Evolutionary conservation across 1,284 basidiomycete species (phyloP).

Genomic region (Coniophora puteana): DNA sequence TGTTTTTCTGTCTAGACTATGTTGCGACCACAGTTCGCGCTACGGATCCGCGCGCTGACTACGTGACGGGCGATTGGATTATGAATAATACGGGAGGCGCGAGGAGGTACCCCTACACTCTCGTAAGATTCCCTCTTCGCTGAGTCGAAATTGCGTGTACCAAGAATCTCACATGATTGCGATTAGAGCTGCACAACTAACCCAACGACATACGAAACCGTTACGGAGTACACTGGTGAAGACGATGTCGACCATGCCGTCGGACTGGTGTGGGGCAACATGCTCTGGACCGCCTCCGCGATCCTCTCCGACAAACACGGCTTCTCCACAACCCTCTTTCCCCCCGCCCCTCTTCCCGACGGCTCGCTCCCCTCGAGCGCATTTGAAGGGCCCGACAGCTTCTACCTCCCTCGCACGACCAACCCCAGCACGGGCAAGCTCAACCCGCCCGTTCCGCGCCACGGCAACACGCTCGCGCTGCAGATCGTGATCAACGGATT

Average conservation of each 20-base stretch:
- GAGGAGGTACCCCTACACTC: constrained; percentile 85
- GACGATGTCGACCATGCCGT: constrained; percentile 93
- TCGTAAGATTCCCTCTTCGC: too few relatives aligned
- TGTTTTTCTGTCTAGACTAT: too few relatives aligned
- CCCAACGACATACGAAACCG: constrained; percentile 91
- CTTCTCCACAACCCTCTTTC: constrained; percentile 77
- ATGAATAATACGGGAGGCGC: constrained; percentile 78
- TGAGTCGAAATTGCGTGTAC: too few relatives aligned
- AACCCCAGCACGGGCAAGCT: constrained; percentile 33
- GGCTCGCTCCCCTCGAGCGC: constrained; percentile 63
- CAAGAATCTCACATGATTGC: too few relatives aligned
- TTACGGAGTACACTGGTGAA: constrained; percentile 88
- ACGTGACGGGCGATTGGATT: constrained; percentile 93
- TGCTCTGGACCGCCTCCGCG: constrained; percentile 84
- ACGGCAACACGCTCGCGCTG: constrained; percentile 85
- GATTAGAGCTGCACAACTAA: constrained; percentile 77
- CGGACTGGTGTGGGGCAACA: constrained; percentile 95
- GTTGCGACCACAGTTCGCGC: constrained; percentile 83
- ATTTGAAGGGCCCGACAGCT: constrained; percentile 48
- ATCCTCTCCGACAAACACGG: constrained; percentile 79
- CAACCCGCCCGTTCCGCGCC: constrained; percentile 77
- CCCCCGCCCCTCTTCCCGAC: constrained; percentile 61
- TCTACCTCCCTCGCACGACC: constrained; percentile 57
- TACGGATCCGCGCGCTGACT: constrained; percentile 70
- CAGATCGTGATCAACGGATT: constrained; percentile 90